Conservation (phyloP, 2,329 filamentous ascomycete genomes). For the Hypoxylon sp. region DNA sequence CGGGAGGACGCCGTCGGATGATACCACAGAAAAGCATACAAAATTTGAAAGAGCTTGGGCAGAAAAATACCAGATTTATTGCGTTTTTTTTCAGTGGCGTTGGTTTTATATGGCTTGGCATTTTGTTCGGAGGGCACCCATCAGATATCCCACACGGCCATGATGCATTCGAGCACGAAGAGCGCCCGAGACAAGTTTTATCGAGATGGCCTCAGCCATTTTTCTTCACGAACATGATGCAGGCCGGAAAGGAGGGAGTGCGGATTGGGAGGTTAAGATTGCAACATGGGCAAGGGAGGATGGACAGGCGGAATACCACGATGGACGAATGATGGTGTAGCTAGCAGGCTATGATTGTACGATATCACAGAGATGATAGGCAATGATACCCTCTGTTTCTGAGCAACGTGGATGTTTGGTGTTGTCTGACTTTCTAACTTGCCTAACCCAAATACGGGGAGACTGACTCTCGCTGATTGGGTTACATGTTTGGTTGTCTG, state of each 20-base stretch:
- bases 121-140: constrained; percentile 20
- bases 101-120: constrained; percentile 32
- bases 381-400: constrained; percentile 43
- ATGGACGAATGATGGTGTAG: constrained; percentile 35
- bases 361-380: constrained; percentile 40
- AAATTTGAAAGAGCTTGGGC: constrained; percentile 39
- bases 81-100: constrained; percentile 34
- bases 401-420: constrained; percentile 11
- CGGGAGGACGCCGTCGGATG: constrained; percentile 43
- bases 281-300: constrained; percentile 27
- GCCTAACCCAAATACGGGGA: neutral
- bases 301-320: constrained; percentile 32
- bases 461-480: too few relatives aligned
- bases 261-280: constrained; percentile 30
- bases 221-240: constrained; percentile 7
- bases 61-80: constrained; percentile 40
- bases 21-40: constrained; percentile 48
- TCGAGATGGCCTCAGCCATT: constrained; percentile 7
- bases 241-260: constrained; percentile 9
- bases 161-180: constrained; percentile 11
- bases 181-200: too few relatives aligned
- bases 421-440: neutral
- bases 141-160: constrained; percentile 27
- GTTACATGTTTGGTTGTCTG: too few relatives aligned
- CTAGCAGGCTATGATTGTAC: constrained; percentile 35